Conservation (phyloP, 2,329 filamentous ascomycete genomes). For the Paecilomyces fulvus region DNA sequence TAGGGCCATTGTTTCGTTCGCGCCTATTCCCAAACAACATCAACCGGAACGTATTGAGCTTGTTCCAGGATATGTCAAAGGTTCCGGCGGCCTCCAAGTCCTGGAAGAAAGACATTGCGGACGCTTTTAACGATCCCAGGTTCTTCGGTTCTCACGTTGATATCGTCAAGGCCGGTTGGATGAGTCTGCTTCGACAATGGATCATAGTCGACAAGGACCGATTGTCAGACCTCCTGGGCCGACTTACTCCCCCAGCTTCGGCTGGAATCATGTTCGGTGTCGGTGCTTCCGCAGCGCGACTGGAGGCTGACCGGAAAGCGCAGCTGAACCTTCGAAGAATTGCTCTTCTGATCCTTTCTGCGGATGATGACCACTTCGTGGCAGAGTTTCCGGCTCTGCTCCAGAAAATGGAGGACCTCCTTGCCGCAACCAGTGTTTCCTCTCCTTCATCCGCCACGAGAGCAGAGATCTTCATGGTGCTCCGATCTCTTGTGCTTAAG, state of each 20-base stretch:
- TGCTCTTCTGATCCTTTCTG: conserved; percentile 68
- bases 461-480: conserved; percentile 80
- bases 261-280: conserved; percentile 99
- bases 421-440: conserved; percentile 73
- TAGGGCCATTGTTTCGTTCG: conserved; percentile 72
- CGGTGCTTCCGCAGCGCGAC: conserved; percentile 80
- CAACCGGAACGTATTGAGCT: conserved; percentile 58
- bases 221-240: conserved; percentile 68
- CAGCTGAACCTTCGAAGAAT: conserved; percentile 83
- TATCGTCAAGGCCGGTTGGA: conserved; percentile 66
- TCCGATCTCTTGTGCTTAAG: conserved; percentile 72
- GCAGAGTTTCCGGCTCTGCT: conserved; percentile 64
- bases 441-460: conserved; percentile 86
- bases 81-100: conserved; percentile 73
- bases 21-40: conserved; percentile 83
- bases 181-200: conserved; percentile 78
- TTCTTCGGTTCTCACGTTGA: conserved; percentile 67
- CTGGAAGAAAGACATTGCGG: conserved; percentile 87
- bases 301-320: conserved; percentile 90
- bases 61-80: conserved; percentile 69
- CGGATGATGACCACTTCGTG: conserved; percentile 70
- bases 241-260: conserved; percentile 75
- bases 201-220: conserved; percentile 78
- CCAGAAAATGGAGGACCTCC: conserved; percentile 78
- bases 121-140: conserved; percentile 81